Evolutionary conservation across 805 yeast species (phyloP).

Genomic region (Lachancea fermentati): DNA sequence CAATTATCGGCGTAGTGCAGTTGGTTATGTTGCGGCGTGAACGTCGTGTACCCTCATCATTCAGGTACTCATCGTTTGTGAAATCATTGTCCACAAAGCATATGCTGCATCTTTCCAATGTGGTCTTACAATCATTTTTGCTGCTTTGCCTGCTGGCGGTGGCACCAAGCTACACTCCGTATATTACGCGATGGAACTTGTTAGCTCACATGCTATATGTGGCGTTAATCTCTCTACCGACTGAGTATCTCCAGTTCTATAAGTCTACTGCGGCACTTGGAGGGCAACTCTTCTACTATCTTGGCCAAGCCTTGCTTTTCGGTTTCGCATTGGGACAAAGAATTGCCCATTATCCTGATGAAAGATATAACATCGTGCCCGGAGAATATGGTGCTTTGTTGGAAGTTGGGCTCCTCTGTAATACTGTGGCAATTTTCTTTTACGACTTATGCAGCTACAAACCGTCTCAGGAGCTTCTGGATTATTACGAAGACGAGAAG

Average conservation of each 20-base stretch:
- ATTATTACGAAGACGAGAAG: slow-evolving; percentile 32
- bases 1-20: slow-evolving; percentile 22
- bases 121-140: slow-evolving; percentile 17
- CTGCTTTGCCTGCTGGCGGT: slow-evolving; percentile 11
- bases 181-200: slow-evolving; percentile 11
- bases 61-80: slow-evolving; percentile 10
- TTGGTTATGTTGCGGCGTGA: slow-evolving; percentile 14
- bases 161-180: slow-evolving; percentile 8
- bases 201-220: slow-evolving; percentile 18
- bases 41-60: slow-evolving; percentile 16
- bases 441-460: slow-evolving; percentile 35
- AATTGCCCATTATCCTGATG: slow-evolving; percentile 16
- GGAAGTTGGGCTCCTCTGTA: slow-evolving; percentile 29
- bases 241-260: slow-evolving; percentile 25
- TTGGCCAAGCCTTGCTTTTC: slow-evolving; percentile 17
- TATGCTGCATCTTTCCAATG: slow-evolving; percentile 19
- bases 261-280: slow-evolving; percentile 28
- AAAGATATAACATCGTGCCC: slow-evolving; percentile 17
- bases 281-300: slow-evolving; percentile 27
- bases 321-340: slow-evolving; percentile 24
- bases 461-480: slow-evolving; percentile 37
- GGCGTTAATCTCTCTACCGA: slow-evolving; percentile 22
- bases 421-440: slow-evolving; percentile 31
- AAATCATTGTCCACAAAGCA: slow-evolving; percentile 14
- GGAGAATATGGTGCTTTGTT: slow-evolving; percentile 17